phyloP scores from a whole-genome alignment of 2,329 filamentous ascomycete genomes.

The Akanthomyces uredinophilus region DNA sequence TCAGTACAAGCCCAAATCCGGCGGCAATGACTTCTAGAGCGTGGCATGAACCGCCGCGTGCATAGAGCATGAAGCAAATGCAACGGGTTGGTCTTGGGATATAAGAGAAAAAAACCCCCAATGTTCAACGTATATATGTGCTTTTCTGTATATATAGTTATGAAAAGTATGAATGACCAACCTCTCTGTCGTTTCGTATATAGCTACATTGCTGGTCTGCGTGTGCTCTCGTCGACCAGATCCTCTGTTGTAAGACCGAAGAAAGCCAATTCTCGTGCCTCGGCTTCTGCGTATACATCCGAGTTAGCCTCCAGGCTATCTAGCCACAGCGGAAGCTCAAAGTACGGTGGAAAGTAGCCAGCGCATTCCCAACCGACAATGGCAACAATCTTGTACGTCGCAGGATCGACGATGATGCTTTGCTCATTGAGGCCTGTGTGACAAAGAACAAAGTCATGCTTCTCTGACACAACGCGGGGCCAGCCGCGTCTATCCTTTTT shows the following conservation, averaged over 20 bases:
- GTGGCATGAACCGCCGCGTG: neutral
- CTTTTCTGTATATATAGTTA: neutral
- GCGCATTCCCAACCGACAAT: constrained; percentile 13
- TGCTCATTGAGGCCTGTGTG: neutral
- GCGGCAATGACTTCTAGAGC: neutral
- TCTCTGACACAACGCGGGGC: neutral
- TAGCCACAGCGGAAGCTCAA: neutral
- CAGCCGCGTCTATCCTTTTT: neutral
- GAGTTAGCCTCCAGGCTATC: neutral
- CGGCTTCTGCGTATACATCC: neutral
- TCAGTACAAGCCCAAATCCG: constrained; percentile 53
- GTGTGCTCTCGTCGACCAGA: neutral
- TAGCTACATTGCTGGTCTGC: neutral
- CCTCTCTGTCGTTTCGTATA: neutral
- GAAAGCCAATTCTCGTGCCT: neutral
- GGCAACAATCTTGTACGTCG: neutral
- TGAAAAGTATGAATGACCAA: neutral
- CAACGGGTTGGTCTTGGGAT: neutral
- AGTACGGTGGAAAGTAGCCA: neutral
- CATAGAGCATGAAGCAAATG: neutral
- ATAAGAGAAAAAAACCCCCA: neutral
- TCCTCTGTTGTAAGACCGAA: neutral
- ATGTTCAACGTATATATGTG: neutral
- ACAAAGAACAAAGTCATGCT: constrained; percentile 3
- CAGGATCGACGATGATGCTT: neutral